Base-by-base conservation (phyloP, 768 basidiomycete species). In the Hygrophoropsis aurantiaca region DNA sequence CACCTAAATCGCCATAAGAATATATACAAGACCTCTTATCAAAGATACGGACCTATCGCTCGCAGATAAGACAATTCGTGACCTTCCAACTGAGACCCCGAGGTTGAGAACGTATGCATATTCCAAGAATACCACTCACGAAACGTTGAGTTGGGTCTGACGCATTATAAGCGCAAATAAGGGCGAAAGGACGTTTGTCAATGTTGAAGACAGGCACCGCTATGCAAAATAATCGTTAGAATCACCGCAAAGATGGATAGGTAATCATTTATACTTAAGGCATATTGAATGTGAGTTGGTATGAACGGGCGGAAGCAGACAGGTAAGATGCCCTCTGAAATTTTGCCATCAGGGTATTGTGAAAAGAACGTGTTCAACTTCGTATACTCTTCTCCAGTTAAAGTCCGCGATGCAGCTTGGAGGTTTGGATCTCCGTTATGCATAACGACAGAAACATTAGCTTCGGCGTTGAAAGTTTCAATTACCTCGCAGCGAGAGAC, bases 201-300 rank as follows among this genome's bases (percentile, higher is more conserved):
- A 95, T 83, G 55, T 94, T 94, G 65, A 90, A 94, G 41, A 95
- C 87, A 5, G 94, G 94, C 5, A 95, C 94, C 47, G 84, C 90
- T 91, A 52, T 32, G 25, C 11, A 30, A 24, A 44, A 42, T 43
- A 52, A 35, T n/a, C n/a, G n/a, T n/a, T n/a, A n/a, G n/a, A 38
- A 7, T 21, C n/a, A 21, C 7, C 20, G 36, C n/a, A n/a, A 6
- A 16, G 9, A 8, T n/a, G 36, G 20, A 6, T 27, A 13, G 30
- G 44, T 4, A 20, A 39, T 21, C 24, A 18, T 8, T 73, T 87
- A 66, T 59, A 93, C 92, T 83, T 50, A 97, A 74, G 9, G 90
- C 90, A 68, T 92, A 94, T 56, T 94, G 86, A 51, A 94, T 85
- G 51, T 80, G 82, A 8, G 74, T 63, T 2, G 92, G 93, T 57